Base-by-base conservation (phyloP, 2,329 filamentous ascomycete species). In the Fusarium miscanthi region DNA sequence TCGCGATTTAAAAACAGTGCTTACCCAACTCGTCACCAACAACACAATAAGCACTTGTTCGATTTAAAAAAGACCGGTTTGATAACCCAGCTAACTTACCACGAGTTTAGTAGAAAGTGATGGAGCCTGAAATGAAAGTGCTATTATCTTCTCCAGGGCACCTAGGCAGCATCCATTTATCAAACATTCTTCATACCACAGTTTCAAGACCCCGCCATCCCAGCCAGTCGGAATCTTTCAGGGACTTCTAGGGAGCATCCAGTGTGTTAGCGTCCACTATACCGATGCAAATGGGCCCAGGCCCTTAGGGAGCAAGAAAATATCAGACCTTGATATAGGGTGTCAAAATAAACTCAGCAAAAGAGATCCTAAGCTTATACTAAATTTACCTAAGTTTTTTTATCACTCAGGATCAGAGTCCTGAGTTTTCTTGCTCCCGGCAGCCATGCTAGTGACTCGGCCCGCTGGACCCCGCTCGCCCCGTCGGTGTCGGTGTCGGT, bases 221-320 rank as follows among this genome's bases (percentile, higher is more conserved):
- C 54, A 43, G 31, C 71, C 54, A 73, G 63, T 63, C 54, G 69
- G 59, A 58, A 63, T 23, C 43, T 41, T 62, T 12, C 48, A 69
- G 41, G 51, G 54, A 53, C 35, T 30, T 59, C 59, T 37, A 67
- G 66, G 57, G 60, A 56, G 27, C 45, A 43, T 52, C 40, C n/a
- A 19, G 43, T 45, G 58, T 61, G 68, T 68, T 77, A 78, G 76
- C 67, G 75, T 54, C 75, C 67, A 71, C 61, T 30, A 30, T 41
- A 67, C 56, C 61, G 69, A 62, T 57, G 62, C 31, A 19, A 72
- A 59, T 59, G 72, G 62, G n/a, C 16, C 46, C 46, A 27, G 5
- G 27, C 27, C n/a, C n/a, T n/a, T n/a, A n/a, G n/a, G n/a, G n/a
- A n/a, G n/a, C n/a, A n/a, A n/a, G n/a, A n/a, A n/a, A n/a, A n/a